Conservation (phyloP, 2,329 filamentous ascomycete genomes). For the Xylariaceae sp. region DNA sequence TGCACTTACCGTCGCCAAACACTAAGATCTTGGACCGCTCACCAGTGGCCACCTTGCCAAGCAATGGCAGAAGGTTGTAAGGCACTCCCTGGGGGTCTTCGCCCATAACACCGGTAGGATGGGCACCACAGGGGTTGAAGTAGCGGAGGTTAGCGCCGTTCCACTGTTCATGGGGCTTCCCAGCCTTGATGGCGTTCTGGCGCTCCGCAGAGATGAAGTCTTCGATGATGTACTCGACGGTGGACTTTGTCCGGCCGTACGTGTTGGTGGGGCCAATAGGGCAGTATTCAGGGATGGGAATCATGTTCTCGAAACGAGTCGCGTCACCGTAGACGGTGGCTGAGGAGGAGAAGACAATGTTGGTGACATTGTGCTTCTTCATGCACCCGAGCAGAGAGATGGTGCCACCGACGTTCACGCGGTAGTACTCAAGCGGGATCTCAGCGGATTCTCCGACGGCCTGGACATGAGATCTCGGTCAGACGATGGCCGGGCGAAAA, state of each 20-base stretch:
- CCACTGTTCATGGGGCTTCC: constrained; percentile 74
- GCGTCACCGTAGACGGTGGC: constrained; percentile 98
- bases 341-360: constrained; percentile 97
- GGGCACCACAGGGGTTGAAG: constrained; percentile 94
- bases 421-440: constrained; percentile 95
- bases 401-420: constrained; percentile 91
- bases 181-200: constrained; percentile 72
- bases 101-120: constrained; percentile 95
- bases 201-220: constrained; percentile 86
- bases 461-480: constrained; percentile 41
- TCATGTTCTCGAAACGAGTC: constrained; percentile 95
- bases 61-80: constrained; percentile 88
- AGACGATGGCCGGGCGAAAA: constrained; percentile 2
- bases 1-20: constrained; percentile 75
- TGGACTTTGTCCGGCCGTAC: constrained; percentile 94
- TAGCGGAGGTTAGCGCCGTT: constrained; percentile 91
- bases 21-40: constrained; percentile 91
- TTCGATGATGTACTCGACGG: constrained; percentile 85
- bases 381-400: constrained; percentile 82
- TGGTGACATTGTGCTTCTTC: constrained; percentile 83
- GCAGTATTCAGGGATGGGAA: constrained; percentile 95
- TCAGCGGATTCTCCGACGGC: constrained; percentile 93
- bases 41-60: constrained; percentile 93
- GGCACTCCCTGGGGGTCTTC: constrained; percentile 95
- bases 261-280: constrained; percentile 95